Evolutionary conservation across 345 rosid genomes (phyloP).

Genomic region (Eucalyptus albens): DNA sequence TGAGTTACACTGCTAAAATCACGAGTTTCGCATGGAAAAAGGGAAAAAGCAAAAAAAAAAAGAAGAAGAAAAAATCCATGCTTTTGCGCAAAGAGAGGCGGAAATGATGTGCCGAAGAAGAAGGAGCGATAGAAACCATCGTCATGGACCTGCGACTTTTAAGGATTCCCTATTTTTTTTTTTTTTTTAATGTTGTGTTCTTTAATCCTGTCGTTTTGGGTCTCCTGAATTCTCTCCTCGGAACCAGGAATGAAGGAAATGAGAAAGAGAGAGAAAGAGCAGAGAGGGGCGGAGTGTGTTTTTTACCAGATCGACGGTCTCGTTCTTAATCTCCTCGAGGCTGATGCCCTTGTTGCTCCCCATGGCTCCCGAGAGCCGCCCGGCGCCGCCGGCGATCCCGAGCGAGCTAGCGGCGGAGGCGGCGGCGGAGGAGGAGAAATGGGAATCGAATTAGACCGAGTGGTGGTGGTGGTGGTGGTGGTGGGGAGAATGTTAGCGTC

Average conservation of each 20-base stretch:
- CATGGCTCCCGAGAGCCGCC: slow-evolving; percentile 1
- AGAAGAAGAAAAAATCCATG: neutral
- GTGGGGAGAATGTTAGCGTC: neutral
- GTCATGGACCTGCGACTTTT: neutral
- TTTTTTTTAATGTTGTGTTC: neutral
- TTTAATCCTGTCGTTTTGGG: neutral
- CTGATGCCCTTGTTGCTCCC: slow-evolving; percentile 20
- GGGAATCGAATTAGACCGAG: neutral
- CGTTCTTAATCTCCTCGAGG: slow-evolving; percentile 59
- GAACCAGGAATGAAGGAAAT: neutral
- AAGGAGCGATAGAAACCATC: too few relatives aligned
- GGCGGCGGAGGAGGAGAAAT: neutral
- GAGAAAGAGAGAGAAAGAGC: neutral
- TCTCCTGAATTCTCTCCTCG: neutral
- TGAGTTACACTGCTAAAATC: neutral
- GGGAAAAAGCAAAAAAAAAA: neutral
- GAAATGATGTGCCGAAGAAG: too few relatives aligned
- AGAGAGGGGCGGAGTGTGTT: neutral
- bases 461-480: neutral
- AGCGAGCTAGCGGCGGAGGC: neutral
- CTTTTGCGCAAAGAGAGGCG: too few relatives aligned
- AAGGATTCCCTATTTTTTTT: neutral
- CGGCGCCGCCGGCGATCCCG: neutral
- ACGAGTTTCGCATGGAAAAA: neutral
- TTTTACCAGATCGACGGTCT: slow-evolving; percentile 67